phyloP scores from a whole-genome alignment of 2,329 filamentous ascomycete genomes.

The Pseudogymnoascus sp. region DNA sequence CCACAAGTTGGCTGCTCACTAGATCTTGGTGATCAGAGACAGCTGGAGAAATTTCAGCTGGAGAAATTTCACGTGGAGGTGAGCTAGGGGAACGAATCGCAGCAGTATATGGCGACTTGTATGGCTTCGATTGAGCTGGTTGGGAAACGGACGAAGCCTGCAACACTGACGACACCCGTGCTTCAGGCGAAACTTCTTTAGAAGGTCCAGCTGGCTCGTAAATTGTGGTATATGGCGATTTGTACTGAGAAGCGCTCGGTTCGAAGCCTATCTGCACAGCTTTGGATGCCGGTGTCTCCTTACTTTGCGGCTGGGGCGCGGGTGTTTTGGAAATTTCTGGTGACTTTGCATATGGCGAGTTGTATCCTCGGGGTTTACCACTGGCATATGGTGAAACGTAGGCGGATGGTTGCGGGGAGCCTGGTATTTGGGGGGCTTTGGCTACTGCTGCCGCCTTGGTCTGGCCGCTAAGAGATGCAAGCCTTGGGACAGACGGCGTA shows the following conservation, averaged over 20 bases:
- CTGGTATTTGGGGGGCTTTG: background rate
- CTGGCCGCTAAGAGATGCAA: background rate
- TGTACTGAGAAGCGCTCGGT: background rate
- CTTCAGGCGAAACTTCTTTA: background rate
- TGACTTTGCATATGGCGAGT: background rate
- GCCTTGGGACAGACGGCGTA: background rate
- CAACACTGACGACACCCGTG: background rate
- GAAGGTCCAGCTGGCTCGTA: background rate
- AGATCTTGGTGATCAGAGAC: constrained; percentile 17
- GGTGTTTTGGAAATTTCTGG: background rate
- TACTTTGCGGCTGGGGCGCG: background rate
- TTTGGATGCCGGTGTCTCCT: background rate
- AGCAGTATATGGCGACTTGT: constrained; percentile 9
- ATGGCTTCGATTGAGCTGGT: constrained; percentile 1
- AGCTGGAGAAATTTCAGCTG: constrained; percentile 16
- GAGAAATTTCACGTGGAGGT: constrained; percentile 11
- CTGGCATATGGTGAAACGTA: background rate
- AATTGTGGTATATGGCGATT: constrained; percentile 6
- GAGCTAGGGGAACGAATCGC: constrained; percentile 3
- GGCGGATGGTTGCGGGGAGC: background rate
- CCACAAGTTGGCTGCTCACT: constrained; percentile 24
- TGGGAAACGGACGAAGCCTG: background rate
- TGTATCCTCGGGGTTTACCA: background rate
- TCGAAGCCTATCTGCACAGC: background rate
- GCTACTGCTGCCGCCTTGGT: background rate